Evolutionary conservation across 805 yeast species (phyloP), one percentile per base, ranked within the genome.

Genomic region (Wickerhamiella occidentalis): DNA sequence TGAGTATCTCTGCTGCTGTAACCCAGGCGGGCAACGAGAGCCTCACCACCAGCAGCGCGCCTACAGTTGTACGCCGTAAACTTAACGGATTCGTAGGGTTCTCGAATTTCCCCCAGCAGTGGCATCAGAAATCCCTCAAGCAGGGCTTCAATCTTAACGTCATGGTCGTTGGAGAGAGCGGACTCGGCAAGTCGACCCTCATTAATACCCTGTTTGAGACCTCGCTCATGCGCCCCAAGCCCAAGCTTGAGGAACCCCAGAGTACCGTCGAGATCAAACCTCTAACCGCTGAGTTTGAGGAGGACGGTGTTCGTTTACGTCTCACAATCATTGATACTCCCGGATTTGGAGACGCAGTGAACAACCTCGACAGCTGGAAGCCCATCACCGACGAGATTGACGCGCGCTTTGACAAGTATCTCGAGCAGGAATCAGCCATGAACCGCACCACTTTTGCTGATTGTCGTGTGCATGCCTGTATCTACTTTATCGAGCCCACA

Each of bases 101-200:
- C 69, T 95, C 96, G 57, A 92, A 88, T 68, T 74, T 92, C 62
- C 98, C 98, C 52, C 92, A 88, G 64, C 98, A 92, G 71, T 92
- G 96, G 96, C 97, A 92, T 70, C 80, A 95, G 68, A 86, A 84
- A 67, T 82, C 95, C 1, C 78, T 86, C 54, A 81, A 83, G 66
- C 77, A 85, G 62, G 98, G 98, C 12, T 92, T 92, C 73, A 77
- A 73, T 59, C 77, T 92, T 64, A 92, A 92, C 64, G 64, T 92
- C 53, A 77, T 92, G 78, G 86, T 85, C 51, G 94, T 88, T 28
- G 96, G 96, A 26, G 87, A 82, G 64, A 72, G 82, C 46, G 96
- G 96, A 2, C 71, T 84, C 47, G 95, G 94, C 42, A 76, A 73
- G 45, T 61, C 65, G 37, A 64, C 67, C 8, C 85, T 87, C 54